Evolutionary conservation across 2,329 filamentous ascomycete genomes (phyloP), one percentile per base, ranked within the genome.

Genomic region (Aspergillus hortae): DNA sequence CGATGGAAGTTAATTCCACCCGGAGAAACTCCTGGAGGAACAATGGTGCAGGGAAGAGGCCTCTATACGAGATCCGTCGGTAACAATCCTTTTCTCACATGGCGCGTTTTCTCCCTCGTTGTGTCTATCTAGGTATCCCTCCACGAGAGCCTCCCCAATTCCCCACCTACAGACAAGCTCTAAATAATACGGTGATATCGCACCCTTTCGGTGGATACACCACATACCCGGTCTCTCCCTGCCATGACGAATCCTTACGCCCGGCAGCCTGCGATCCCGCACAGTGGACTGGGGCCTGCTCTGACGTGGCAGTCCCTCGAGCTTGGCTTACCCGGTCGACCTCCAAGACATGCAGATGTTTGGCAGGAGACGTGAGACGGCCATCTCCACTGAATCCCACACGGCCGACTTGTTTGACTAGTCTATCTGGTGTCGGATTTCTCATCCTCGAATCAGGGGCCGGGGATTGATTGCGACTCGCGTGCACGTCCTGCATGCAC

Each of bases 271-370:
- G 49, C 44, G 44, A 54, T 53, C 48, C 45, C 44, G 45, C 42
- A 45, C 51, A 43, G 30, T 36, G 42, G 46, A 52, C 57, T 2
- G 17, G 40, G 54, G 51, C 48, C 48, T 46, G 49, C 43, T 66
- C 64, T 69, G 67, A 69, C 66, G 67, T 69, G 67, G 67, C 66
- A 67, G 48, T 32, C 56, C 47, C 51, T 47, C 30, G 55, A 53
- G 61, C 53, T 57, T 27, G n/a, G 36, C 35, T 46, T 27, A 48
- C 44, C 53, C 53, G 56, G 54, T 52, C 43, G 41, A 48, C 44
- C 15, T 15, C 42, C 48, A 21, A 23, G 49, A 50, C 32, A 52
- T 49, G 53, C 49, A 56, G 27, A 11, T 19, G 7, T 19, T 12
- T 25, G 33, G 25, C 35, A 30, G 27, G 3, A 10, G 23, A 23